These are phyloP conservation scores for Coniochaeta hoffmannii DNA, from an alignment of 2,329 filamentous ascomycete genomes.

Conservation along the genomic window DNA sequence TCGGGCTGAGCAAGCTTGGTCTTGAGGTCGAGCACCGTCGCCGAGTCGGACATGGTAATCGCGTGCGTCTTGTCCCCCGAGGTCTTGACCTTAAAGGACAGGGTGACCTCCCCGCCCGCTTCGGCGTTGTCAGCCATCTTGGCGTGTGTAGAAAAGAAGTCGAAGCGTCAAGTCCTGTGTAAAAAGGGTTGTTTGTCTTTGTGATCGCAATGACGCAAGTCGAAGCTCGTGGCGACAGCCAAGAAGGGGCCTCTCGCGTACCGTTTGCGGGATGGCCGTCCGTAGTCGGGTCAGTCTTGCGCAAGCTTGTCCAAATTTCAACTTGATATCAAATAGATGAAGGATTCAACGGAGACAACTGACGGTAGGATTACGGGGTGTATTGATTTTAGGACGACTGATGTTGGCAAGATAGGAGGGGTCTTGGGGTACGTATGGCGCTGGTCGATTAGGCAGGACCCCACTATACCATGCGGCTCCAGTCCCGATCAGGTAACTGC, in stretches of 20 bases:
- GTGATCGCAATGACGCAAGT: background rate
- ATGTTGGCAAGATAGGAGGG: background rate
- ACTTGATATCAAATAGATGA: background rate
- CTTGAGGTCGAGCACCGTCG: constrained; percentile 81
- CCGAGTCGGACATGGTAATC: constrained; percentile 70
- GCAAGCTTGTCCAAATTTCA: background rate
- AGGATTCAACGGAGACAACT: background rate
- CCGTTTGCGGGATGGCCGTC: background rate
- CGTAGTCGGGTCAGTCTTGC: background rate
- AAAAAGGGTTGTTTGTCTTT: background rate
- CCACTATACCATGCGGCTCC: background rate
- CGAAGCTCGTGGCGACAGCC: background rate
- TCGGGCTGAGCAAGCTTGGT: constrained; percentile 74
- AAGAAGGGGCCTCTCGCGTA: no score
- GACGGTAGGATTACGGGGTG: background rate
- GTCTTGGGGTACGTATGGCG: background rate
- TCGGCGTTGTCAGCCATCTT: constrained; percentile 60
- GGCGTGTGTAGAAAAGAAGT: constrained; percentile 6
- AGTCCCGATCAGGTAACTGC: background rate
- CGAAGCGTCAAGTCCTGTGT: background rate
- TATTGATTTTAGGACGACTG: background rate
- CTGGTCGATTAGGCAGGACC: background rate
- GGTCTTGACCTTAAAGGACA: constrained; percentile 98
- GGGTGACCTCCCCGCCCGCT: constrained; percentile 58
- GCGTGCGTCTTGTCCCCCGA: constrained; percentile 81